A percentile compares a stretch with the other conserved stretches of the same genome.
Conservation (phyloP, 371 early-diverging fungal species). For the Capillidium rhysosporum region DNA sequence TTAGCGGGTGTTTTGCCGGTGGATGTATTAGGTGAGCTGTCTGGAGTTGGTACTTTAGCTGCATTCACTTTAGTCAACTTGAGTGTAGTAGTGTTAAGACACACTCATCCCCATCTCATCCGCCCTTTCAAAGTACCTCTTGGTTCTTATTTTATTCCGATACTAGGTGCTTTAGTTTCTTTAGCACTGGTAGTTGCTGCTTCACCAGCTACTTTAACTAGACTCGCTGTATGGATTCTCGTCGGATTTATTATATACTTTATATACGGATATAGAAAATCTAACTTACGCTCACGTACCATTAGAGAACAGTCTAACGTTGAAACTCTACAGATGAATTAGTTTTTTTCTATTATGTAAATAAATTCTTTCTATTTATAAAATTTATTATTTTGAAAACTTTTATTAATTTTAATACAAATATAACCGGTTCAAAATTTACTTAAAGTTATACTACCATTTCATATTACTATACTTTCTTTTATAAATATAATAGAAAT, state of each 20-base stretch:
- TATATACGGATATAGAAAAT: conserved; percentile 20
- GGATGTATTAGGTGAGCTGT: conserved; percentile 63
- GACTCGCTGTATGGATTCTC: conserved; percentile 27
- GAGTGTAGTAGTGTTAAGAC: conserved; percentile 53
- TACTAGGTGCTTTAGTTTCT: conserved; percentile 31
- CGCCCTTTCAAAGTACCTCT: conserved; percentile 62
- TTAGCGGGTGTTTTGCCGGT: conserved; percentile 58
- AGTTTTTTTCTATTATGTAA: no score
- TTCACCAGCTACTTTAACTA: conserved; percentile 30
- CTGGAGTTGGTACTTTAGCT: conserved; percentile 65
- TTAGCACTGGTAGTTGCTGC: conserved; percentile 41
- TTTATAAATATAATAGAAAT: no score
- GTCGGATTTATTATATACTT: conserved; percentile 50
- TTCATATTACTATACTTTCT: no score
- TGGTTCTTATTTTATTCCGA: conserved; percentile 35
- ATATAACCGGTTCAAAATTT: no score
- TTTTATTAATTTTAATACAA: no score
- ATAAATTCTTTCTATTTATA: no score
- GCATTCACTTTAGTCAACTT: conserved; percentile 66
- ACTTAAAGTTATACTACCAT: no score
- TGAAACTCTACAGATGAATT: no score
- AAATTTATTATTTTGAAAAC: no score
- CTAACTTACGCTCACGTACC: background rate
- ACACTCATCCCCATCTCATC: conserved; percentile 41
- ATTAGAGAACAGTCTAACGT: no score